Conservation (phyloP, 2,329 filamentous ascomycete species). For the Aschersonia sp. region DNA sequence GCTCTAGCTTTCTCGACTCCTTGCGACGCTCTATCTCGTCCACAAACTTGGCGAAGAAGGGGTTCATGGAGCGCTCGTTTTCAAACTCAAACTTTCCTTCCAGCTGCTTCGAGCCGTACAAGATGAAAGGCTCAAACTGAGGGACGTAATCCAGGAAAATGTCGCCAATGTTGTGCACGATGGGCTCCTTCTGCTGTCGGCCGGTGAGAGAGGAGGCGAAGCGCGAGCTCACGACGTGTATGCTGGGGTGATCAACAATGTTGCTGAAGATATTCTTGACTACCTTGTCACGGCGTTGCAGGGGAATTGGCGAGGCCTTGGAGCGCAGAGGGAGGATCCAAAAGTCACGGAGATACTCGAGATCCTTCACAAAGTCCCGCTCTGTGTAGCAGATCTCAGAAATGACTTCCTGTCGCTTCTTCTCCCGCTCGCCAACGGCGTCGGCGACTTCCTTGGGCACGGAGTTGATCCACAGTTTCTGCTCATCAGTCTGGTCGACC, state of each 20-base stretch:
- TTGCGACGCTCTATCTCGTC: conserved; percentile 93
- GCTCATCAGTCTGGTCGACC: conserved; percentile 72
- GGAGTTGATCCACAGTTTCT: conserved; percentile 98
- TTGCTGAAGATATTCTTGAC: conserved; percentile 94
- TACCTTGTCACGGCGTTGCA: conserved; percentile 75
- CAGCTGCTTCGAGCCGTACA: conserved; percentile 88
- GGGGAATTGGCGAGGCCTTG: conserved; percentile 73
- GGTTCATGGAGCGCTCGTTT: conserved; percentile 79
- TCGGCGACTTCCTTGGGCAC: conserved; percentile 92
- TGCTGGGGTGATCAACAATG: conserved; percentile 66
- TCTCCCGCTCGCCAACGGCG: conserved; percentile 75
- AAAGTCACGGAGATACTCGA: conserved; percentile 95
- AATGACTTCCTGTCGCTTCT: conserved; percentile 96
- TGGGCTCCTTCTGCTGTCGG: conserved; percentile 76
- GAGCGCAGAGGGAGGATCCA: conserved; percentile 90
- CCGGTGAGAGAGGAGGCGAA: conserved; percentile 81
- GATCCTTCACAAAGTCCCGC: conserved; percentile 94
- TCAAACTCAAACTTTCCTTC: conserved; percentile 98
- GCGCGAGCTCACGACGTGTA: conserved; percentile 78
- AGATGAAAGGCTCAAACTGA: conserved; percentile 89
- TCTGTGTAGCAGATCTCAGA: conserved; percentile 98
- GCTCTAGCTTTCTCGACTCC: conserved; percentile 88
- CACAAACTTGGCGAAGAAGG: conserved; percentile 76
- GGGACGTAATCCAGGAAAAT: conserved; percentile 88
- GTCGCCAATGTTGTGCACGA: conserved; percentile 82